Percentiles rank a stretch among this genome's conserved stretches.
phyloP scores from a whole-genome alignment of 768 basidiomycete genomes.

The Russula virescens region DNA sequence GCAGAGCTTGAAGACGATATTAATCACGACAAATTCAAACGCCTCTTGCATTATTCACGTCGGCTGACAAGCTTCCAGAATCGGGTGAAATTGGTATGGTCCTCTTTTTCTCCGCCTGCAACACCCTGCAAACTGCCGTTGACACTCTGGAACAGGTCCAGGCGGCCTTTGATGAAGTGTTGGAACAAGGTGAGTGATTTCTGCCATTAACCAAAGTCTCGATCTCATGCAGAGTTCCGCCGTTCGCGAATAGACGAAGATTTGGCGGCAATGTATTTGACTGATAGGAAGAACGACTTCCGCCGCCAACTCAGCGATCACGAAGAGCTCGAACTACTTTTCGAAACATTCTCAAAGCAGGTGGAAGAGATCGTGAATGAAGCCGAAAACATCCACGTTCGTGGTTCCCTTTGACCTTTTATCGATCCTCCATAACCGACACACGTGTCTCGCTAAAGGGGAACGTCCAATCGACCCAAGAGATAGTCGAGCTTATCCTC shows the following conservation, averaged over 20 bases:
- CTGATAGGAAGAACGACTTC: slow-evolving; percentile 64
- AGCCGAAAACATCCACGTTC: slow-evolving; percentile 77
- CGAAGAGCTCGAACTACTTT: slow-evolving; percentile 84
- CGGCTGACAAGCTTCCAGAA: slow-evolving; percentile 86
- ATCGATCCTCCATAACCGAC: not conserved
- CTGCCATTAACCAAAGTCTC: slow-evolving; percentile 1
- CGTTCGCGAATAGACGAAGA: slow-evolving; percentile 67
- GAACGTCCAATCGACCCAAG: slow-evolving; percentile 96
- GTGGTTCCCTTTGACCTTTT: slow-evolving; percentile 20
- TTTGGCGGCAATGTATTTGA: slow-evolving; percentile 91
- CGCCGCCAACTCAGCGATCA: slow-evolving; percentile 72
- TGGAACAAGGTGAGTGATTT: slow-evolving; percentile 64
- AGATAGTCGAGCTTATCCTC: slow-evolving; percentile 93
- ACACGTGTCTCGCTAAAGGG: slow-evolving; percentile 39
- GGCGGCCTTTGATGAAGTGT: slow-evolving; percentile 84
- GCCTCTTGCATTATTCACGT: slow-evolving; percentile 87
- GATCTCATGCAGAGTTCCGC: not conserved
- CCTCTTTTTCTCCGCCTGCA: slow-evolving; percentile 1
- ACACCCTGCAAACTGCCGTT: not conserved
- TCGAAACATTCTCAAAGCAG: slow-evolving; percentile 96
- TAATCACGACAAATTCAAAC: slow-evolving; percentile 90
- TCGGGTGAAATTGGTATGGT: slow-evolving; percentile 71
- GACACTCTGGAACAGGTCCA: slow-evolving; percentile 51
- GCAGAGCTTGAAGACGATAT: slow-evolving; percentile 95
- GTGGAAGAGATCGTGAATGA: slow-evolving; percentile 96